A percentile compares a stretch with the other conserved stretches of the same genome.
phyloP scores from a whole-genome alignment of 768 basidiomycete species.

The Leccinum rimulosum region DNA sequence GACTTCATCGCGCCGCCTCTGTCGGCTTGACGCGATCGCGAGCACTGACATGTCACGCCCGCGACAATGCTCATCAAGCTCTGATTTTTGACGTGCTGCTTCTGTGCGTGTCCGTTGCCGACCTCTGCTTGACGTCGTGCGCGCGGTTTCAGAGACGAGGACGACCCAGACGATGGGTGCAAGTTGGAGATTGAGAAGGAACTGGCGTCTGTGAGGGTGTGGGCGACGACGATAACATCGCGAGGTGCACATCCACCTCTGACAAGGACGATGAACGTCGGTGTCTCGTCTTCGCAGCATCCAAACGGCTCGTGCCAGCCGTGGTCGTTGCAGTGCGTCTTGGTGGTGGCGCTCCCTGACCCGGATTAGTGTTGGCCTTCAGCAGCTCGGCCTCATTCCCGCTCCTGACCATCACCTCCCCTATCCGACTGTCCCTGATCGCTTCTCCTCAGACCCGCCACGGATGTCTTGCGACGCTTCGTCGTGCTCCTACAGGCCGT shows the following conservation, averaged over 20 bases:
- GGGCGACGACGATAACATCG: not conserved
- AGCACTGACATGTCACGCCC: too few relatives aligned
- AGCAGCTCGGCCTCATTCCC: not conserved
- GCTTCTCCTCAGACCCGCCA: not conserved
- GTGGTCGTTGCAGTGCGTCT: not conserved
- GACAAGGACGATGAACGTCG: conserved; percentile 18
- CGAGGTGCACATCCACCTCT: not conserved
- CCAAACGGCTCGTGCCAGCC: not conserved
- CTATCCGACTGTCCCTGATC: too few relatives aligned
- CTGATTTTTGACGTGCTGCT: conserved; percentile 8
- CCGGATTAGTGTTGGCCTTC: too few relatives aligned
- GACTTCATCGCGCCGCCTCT: too few relatives aligned
- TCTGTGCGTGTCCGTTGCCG: conserved; percentile 15
- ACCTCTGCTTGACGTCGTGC: not conserved
- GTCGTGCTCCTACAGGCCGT: not conserved
- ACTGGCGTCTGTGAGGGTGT: too few relatives aligned
- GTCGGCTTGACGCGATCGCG: too few relatives aligned
- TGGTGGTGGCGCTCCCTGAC: not conserved
- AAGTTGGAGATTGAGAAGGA: not conserved
- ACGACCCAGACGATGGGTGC: too few relatives aligned
- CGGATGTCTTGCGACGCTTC: conserved; percentile 13
- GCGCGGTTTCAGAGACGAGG: conserved; percentile 1
- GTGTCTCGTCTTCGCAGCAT: not conserved
- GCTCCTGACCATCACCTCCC: conserved; percentile 9
- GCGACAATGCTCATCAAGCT: conserved; percentile 52